A percentile compares a stretch with the other conserved stretches of the same genome.
phyloP scores from a whole-genome alignment of 202 grass and related monocot genomes.

The Carex arenaria region DNA sequence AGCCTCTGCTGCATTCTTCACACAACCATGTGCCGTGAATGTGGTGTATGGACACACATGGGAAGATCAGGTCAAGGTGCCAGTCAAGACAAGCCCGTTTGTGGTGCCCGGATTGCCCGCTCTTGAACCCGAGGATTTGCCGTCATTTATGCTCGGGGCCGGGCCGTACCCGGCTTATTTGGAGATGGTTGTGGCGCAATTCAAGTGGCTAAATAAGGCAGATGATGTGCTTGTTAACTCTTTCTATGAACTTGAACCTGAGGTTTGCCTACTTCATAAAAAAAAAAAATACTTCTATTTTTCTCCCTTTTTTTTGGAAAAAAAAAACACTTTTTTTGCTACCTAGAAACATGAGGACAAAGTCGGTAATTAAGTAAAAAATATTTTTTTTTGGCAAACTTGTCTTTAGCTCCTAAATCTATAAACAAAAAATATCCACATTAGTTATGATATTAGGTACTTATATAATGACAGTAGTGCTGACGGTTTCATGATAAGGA shows the following conservation, averaged over 20 bases:
- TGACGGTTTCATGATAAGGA: background rate
- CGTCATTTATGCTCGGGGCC: slow-evolving; percentile 53
- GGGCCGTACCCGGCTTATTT: slow-evolving; percentile 58
- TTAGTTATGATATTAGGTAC: background rate
- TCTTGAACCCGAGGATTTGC: slow-evolving; percentile 40
- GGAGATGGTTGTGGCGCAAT: slow-evolving; percentile 62
- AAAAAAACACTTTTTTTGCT: background rate
- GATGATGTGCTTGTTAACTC: slow-evolving; percentile 80
- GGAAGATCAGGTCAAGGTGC: slow-evolving; percentile 25
- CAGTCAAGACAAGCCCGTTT: slow-evolving; percentile 19
- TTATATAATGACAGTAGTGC: background rate
- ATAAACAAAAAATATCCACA: background rate
- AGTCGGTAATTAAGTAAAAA: background rate
- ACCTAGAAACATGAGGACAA: background rate
- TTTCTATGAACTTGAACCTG: slow-evolving; percentile 67
- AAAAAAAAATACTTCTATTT: background rate
- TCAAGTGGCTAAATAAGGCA: slow-evolving; percentile 43
- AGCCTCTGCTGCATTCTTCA: slow-evolving; percentile 50
- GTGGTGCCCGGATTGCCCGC: slow-evolving; percentile 45
- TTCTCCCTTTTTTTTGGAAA: background rate
- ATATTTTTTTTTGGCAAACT: background rate
- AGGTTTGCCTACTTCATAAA: slow-evolving; percentile 22
- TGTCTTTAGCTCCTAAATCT: background rate
- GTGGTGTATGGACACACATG: slow-evolving; percentile 53
- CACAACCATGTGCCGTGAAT: slow-evolving; percentile 68